Evolutionary conservation across 148 eudicot species (phyloP).

Genomic region (Gaultheria prostrata): DNA sequence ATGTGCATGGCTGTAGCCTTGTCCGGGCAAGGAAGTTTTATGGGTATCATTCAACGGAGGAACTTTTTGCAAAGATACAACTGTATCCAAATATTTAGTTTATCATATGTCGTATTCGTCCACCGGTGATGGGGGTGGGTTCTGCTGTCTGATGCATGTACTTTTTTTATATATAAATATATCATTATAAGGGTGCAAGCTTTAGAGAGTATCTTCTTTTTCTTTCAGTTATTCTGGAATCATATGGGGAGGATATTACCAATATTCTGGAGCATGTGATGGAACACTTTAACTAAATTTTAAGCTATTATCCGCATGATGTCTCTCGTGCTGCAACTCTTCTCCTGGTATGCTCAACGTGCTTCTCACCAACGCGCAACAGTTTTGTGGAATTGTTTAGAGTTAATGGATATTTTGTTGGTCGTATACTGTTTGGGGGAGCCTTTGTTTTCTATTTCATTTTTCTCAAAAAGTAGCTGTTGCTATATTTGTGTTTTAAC

Average conservation of each 20-base stretch:
- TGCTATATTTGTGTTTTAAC: background rate
- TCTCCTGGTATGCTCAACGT: constrained; percentile 59
- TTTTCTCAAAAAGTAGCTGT: background rate
- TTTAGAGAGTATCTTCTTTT: background rate
- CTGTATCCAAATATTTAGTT: constrained; percentile 66
- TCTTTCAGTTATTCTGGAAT: background rate
- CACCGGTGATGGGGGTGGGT: background rate
- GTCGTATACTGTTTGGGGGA: background rate
- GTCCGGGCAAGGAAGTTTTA: constrained; percentile 85
- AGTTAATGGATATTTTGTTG: background rate
- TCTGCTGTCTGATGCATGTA: background rate
- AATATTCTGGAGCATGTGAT: constrained; percentile 16
- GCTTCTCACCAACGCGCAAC: background rate
- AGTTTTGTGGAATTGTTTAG: background rate
- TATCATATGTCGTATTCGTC: background rate
- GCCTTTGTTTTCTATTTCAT: background rate
- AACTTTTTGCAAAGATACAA: constrained; percentile 79
- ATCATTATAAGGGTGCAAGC: background rate
- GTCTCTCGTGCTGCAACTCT: constrained; percentile 89
- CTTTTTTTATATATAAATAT: no score
- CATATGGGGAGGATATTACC: background rate
- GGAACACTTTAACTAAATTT: constrained; percentile 53
- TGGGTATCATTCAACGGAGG: constrained; percentile 84
- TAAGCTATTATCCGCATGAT: constrained; percentile 90
- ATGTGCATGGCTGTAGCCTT: constrained; percentile 83